Conservation (phyloP, 345 rosid species). For the Bretschneidera sinensis region DNA sequence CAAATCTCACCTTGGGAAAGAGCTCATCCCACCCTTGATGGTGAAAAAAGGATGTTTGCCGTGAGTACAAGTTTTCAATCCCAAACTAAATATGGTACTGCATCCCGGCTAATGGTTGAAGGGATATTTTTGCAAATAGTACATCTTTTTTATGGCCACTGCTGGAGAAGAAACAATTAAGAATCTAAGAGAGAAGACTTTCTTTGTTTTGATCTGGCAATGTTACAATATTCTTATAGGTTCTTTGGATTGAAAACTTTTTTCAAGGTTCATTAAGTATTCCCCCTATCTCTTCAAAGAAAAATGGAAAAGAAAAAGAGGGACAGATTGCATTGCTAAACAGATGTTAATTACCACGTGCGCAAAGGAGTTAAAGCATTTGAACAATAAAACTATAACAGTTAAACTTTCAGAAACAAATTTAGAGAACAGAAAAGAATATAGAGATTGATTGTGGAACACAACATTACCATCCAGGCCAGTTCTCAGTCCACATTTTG, state of each 20-base stretch:
- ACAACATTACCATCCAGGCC: slow-evolving; percentile 96
- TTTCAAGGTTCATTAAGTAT: too few relatives aligned
- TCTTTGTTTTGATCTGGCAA: not conserved
- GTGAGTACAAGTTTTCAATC: not conserved
- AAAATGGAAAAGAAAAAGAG: too few relatives aligned
- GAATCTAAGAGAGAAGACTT: too few relatives aligned
- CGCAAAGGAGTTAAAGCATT: not conserved
- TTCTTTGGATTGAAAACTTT: not conserved
- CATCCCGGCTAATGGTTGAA: not conserved
- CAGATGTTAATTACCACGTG: not conserved
- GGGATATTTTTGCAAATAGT: too few relatives aligned
- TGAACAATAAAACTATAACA: not conserved
- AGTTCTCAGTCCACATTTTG: slow-evolving; percentile 97
- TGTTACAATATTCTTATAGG: not conserved
- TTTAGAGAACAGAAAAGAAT: not conserved
- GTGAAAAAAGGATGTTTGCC: not conserved
- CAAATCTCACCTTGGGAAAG: too few relatives aligned
- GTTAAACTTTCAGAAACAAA: not conserved
- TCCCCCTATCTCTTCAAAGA: not conserved
- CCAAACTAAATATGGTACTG: not conserved
- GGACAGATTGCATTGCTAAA: too few relatives aligned
- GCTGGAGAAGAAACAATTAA: too few relatives aligned
- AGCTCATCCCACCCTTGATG: too few relatives aligned
- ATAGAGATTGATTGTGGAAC: not conserved
- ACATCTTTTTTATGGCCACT: too few relatives aligned